A percentile compares a stretch with the other conserved stretches of the same genome.
These are phyloP conservation scores for Mitragyna speciosa DNA, from an alignment of 257 asterid genomes.

Conservation along the genomic window DNA sequence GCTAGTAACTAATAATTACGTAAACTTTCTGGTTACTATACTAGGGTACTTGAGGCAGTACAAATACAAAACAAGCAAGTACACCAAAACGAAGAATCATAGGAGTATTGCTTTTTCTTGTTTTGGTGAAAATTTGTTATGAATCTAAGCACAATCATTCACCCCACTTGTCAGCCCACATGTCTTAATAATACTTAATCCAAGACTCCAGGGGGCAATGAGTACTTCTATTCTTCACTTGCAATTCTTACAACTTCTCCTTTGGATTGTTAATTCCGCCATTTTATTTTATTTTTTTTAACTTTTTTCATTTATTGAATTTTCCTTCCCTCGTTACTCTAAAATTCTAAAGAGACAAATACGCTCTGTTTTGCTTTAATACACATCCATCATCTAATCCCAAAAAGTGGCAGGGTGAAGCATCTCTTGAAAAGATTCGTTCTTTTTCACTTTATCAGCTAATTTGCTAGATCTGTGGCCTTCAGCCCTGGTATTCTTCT, in stretches of 20 bases:
- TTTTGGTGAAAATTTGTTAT: background rate
- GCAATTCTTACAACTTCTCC: background rate
- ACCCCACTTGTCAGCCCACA: background rate
- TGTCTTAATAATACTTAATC: background rate
- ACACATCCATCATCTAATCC: constrained; percentile 6
- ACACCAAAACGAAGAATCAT: background rate
- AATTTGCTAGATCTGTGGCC: constrained; percentile 10
- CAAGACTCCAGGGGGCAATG: no score
- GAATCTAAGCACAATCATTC: background rate
- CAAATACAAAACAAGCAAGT: background rate
- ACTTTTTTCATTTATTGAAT: background rate
- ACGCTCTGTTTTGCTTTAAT: background rate
- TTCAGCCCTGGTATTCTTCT: background rate
- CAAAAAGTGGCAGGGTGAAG: background rate
- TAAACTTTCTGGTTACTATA: no score
- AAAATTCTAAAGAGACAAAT: background rate
- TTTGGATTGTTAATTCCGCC: background rate
- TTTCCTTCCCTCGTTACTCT: background rate
- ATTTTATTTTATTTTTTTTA: background rate
- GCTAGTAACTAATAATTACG: no score
- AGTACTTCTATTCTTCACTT: background rate
- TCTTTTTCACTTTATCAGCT: constrained; percentile 1
- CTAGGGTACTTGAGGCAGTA: background rate
- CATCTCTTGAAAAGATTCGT: background rate
- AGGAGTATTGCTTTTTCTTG: background rate